A percentile compares a stretch with the other conserved stretches of the same genome.
Evolutionary conservation across 2,329 filamentous ascomycete genomes (phyloP).

Genomic region (Penicillium sp.): DNA sequence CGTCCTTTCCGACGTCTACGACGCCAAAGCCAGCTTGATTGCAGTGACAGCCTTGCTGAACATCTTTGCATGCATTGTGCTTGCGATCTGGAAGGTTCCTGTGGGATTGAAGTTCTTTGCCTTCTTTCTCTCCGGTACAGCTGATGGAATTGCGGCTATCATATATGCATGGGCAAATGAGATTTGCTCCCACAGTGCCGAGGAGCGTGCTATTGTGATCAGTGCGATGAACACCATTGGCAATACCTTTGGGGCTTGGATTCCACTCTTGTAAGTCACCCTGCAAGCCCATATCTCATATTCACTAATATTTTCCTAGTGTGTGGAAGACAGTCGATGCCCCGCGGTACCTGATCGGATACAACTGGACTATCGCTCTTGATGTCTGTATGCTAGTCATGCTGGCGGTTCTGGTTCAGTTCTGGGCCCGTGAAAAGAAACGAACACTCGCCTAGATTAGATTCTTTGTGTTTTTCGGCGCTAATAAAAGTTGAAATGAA

Average conservation of each 20-base stretch:
- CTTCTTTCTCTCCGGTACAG: constrained; percentile 23
- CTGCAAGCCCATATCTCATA: too few species aligned
- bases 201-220: constrained; percentile 26
- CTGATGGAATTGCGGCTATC: constrained; percentile 24
- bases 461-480: too few species aligned
- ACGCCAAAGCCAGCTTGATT: constrained; percentile 18
- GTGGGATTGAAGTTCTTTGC: constrained; percentile 20
- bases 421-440: constrained; percentile 20
- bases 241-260: constrained; percentile 32
- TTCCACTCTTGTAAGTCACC: constrained; percentile 25
- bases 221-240: constrained; percentile 35
- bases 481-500: too few species aligned
- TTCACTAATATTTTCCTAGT: constrained; percentile 4
- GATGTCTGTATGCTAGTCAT: constrained; percentile 31
- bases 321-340: constrained; percentile 33
- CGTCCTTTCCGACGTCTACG: constrained; percentile 16
- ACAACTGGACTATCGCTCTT: constrained; percentile 30
- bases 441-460: background rate
- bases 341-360: constrained; percentile 30
- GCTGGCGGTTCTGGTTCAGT: constrained; percentile 19
- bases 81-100: constrained; percentile 20
- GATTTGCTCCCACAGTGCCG: constrained; percentile 35
- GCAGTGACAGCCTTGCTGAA: constrained; percentile 16
- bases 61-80: constrained; percentile 19
- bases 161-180: constrained; percentile 28